Conservation (phyloP, 805 yeast species). For the Wickerhamiella siamensis region DNA sequence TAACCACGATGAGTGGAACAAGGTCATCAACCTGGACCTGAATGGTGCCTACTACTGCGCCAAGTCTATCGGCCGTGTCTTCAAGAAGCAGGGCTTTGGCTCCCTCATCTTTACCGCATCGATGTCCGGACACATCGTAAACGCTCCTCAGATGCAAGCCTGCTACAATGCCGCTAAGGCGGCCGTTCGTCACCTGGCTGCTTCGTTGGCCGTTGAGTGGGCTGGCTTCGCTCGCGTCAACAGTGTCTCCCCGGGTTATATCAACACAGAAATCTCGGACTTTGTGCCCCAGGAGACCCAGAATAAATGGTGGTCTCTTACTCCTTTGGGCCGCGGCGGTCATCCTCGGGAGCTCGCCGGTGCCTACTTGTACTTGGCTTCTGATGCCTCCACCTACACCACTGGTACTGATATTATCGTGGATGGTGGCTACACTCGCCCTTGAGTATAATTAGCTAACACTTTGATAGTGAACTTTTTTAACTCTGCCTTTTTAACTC, state of each 20-base stretch:
- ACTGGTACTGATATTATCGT: constrained; percentile 65
- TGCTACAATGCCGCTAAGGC: constrained; percentile 82
- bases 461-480: background rate
- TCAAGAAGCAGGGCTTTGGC: constrained; percentile 60
- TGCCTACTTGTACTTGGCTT: constrained; percentile 64
- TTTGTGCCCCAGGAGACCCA: constrained; percentile 33
- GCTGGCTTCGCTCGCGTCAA: constrained; percentile 78
- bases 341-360: constrained; percentile 62
- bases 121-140: constrained; percentile 79
- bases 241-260: constrained; percentile 76
- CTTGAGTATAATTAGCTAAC: constrained; percentile 22
- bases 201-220: constrained; percentile 78
- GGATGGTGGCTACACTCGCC: constrained; percentile 63
- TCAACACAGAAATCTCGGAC: constrained; percentile 51
- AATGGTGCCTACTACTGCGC: constrained; percentile 74
- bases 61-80: constrained; percentile 55
- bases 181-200: constrained; percentile 60
- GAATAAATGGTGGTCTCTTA: constrained; percentile 33
- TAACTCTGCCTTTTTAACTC: no score
- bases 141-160: constrained; percentile 77
- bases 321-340: constrained; percentile 53
- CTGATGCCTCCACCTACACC: constrained; percentile 66
- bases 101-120: constrained; percentile 76
- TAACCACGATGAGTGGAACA: constrained; percentile 50
- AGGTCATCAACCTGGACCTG: constrained; percentile 59